Evolutionary conservation across 1,139 yeast species (phyloP), one percentile per base, ranked within the genome.

Genomic region (Hyphopichia khmerensis): DNA sequence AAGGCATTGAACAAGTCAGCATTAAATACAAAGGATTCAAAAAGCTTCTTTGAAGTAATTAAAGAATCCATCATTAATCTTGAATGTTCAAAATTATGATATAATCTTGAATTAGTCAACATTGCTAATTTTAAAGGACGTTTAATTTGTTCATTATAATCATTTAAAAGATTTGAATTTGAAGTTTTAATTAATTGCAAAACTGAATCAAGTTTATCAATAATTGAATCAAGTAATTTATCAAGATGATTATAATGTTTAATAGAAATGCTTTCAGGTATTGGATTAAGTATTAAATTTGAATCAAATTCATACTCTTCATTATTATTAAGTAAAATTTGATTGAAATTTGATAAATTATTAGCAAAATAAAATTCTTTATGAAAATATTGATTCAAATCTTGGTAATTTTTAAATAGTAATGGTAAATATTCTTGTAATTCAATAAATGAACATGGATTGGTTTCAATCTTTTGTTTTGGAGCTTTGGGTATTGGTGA

Each of bases 1-100:
- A 43, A 40, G 11, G 36, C 41, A 40, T 52, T 43, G 27, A 54
- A 41, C 4, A 47, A 47, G 26, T 47, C 49, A 6, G 53, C 51
- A 36, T 24, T 26, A 11, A 8, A 11, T 8, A 26, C 29, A 26
- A 4, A 8, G 4, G n/a, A 4, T 11, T 38, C 21, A 13, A 39
- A 34, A 6, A 33, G 13, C 3, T 13, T 7, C 14, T 39, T 39
- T 2, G 16, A 2, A 10, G 6, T 15, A 3, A 16, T 9, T 14
- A 39, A 18, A 4, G 34, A 26, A 5, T 39, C 41, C 16, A 39
- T 14, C 41, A 39, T 39, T 21, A 19, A 13, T 26, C 37, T 17
- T 13, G 34, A 27, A 29, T 39, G 24, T 27, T 39, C 41, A 34
- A 33, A 39, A 27, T 19, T 33, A 10, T 34, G 24, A 17, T 16